Evolutionary conservation across 1,284 basidiomycete genomes (phyloP).

Genomic region (Bjerkandera adusta): DNA sequence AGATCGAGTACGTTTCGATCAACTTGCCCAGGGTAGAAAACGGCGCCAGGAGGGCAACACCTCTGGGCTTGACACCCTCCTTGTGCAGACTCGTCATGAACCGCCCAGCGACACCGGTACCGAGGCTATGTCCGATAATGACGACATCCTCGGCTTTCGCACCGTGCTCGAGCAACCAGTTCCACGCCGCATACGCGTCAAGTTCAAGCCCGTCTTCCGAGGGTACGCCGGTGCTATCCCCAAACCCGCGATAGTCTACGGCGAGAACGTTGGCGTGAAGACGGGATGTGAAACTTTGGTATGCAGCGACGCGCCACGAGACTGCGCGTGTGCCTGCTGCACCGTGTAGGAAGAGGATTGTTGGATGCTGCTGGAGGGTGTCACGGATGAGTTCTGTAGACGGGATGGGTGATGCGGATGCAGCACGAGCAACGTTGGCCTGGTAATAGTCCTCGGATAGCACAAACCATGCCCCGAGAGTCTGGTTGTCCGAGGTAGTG

Average conservation of each 20-base stretch:
- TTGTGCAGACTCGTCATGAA: conserved; percentile 57
- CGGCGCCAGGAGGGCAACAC: conserved; percentile 74
- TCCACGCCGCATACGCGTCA: conserved; percentile 82
- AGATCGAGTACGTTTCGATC: conserved; percentile 69
- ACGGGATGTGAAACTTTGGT: conserved; percentile 58
- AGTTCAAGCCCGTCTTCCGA: conserved; percentile 70
- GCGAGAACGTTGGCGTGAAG: conserved; percentile 77
- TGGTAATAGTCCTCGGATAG: conserved; percentile 72
- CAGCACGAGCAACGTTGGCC: conserved; percentile 31
- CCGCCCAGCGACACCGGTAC: conserved; percentile 74
- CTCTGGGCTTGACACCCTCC: conserved; percentile 52
- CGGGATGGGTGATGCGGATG: conserved; percentile 28
- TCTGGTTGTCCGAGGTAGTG: conserved; percentile 73
- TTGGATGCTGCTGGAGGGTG: conserved; percentile 65
- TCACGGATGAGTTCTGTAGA: conserved; percentile 32
- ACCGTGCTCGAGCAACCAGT: conserved; percentile 68
- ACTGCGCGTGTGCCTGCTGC: conserved; percentile 81
- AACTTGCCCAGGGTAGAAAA: conserved; percentile 70
- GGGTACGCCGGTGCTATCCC: conserved; percentile 79
- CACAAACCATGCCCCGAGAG: conserved; percentile 88
- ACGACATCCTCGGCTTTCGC: conserved; percentile 59
- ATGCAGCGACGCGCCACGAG: conserved; percentile 59
- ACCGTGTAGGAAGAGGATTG: conserved; percentile 88
- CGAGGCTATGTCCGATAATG: conserved; percentile 80
- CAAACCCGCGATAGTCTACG: conserved; percentile 93